Evolutionary conservation across 1,139 yeast genomes (phyloP).

Genomic region (Geotrichum cucujoidarum): DNA sequence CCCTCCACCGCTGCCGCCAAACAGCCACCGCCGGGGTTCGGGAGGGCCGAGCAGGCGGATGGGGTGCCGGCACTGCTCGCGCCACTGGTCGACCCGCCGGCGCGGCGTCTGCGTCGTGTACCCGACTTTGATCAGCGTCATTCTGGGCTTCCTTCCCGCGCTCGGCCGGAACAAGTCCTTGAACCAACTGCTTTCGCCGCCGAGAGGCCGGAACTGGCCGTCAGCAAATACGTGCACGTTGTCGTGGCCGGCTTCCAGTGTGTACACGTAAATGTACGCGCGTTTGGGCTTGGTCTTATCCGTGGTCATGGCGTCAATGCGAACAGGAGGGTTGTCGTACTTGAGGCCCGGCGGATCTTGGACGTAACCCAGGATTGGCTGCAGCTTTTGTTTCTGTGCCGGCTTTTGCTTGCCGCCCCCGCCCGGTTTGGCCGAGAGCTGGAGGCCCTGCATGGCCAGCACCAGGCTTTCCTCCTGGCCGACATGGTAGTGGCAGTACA

Average conservation of each 20-base stretch:
- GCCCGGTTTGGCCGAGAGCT: too few relatives aligned
- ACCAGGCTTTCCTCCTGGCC: neutral
- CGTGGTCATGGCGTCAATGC: too few relatives aligned
- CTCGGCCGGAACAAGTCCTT: neutral
- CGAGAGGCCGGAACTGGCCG: neutral
- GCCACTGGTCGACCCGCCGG: constrained; percentile 31
- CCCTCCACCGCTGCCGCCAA: too few relatives aligned
- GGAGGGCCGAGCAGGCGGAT: constrained; percentile 22
- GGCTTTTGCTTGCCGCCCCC: too few relatives aligned
- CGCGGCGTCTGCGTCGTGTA: constrained; percentile 30
- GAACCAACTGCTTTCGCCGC: neutral
- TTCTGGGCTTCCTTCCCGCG: neutral
- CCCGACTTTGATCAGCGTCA: constrained; percentile 32
- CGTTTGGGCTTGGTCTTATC: too few relatives aligned
- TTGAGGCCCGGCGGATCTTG: too few relatives aligned
- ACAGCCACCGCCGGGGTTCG: too few relatives aligned
- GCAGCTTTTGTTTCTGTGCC: too few relatives aligned
- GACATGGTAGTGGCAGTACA: neutral
- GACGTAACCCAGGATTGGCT: neutral
- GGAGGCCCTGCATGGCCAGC: neutral
- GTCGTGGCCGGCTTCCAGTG: constrained; percentile 24
- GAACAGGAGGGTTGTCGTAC: too few relatives aligned
- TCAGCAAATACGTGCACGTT: constrained; percentile 29
- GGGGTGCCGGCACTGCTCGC: constrained; percentile 29
- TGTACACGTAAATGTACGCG: constrained; percentile 33